Conservation (phyloP, 2,329 filamentous ascomycete species). For the Colletotrichum melonis region DNA sequence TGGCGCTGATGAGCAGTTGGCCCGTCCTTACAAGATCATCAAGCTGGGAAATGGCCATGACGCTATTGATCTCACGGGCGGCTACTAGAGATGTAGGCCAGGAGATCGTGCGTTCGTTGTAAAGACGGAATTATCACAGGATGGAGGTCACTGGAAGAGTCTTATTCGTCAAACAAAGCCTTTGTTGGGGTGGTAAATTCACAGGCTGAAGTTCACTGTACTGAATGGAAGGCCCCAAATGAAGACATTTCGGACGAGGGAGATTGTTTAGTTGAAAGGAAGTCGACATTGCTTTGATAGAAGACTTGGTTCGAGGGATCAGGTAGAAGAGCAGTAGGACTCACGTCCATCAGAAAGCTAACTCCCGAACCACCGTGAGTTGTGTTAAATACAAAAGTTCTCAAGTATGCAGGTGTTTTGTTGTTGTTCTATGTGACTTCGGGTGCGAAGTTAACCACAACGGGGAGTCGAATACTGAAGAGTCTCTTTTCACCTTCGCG, state of each 20-base stretch:
- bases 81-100: conserved; percentile 10
- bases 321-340: not conserved
- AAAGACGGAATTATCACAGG: not conserved
- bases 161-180: not conserved
- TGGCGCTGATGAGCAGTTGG: conserved; percentile 13
- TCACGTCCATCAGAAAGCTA: not conserved
- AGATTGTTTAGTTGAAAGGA: not conserved
- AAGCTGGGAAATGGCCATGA: conserved; percentile 23
- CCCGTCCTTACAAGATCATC: conserved; percentile 23
- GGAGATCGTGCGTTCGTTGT: not conserved
- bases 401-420: not conserved
- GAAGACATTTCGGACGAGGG: too few relatives aligned
- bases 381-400: not conserved
- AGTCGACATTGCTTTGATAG: not conserved
- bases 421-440: not conserved
- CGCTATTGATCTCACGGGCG: conserved; percentile 32
- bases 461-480: not conserved
- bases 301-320: not conserved
- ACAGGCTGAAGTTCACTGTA: not conserved
- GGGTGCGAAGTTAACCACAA: not conserved
- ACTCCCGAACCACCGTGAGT: not conserved
- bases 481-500: not conserved
- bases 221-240: not conserved
- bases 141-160: not conserved
- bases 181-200: not conserved